Evolutionary conservation across 164 flowering plant species (phyloP).

Genomic region (Aristolochia contorta): DNA sequence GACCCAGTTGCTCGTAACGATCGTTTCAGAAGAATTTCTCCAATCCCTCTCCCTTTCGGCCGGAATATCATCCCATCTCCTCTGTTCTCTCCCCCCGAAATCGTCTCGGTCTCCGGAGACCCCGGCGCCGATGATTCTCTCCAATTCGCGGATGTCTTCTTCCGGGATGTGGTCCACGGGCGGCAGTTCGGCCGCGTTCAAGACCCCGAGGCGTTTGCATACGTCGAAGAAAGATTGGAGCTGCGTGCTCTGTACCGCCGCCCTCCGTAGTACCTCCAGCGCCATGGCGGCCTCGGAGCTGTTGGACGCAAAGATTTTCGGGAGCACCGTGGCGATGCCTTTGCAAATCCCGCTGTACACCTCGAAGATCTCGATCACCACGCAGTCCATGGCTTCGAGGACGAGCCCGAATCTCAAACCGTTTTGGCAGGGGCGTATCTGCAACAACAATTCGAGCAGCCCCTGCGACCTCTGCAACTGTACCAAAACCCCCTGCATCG

Average conservation of each 20-base stretch:
- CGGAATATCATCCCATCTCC: constrained; percentile 1
- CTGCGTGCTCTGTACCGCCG: constrained; percentile 36
- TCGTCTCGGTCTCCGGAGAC: no score
- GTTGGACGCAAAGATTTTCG: constrained; percentile 27
- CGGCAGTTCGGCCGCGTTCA: constrained; percentile 45
- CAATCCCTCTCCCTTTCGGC: constrained; percentile 9
- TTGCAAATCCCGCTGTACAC: constrained; percentile 51
- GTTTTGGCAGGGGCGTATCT: constrained; percentile 32
- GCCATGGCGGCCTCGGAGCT: constrained; percentile 44
- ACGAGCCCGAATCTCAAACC: constrained; percentile 23
- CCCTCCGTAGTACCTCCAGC: constrained; percentile 41
- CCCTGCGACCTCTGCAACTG: constrained; percentile 37
- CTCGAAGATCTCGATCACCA: constrained; percentile 60
- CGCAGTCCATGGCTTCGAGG: constrained; percentile 68
- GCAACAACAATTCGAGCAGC: constrained; percentile 50
- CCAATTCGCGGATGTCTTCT: constrained; percentile 55
- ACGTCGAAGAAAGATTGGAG: constrained; percentile 43
- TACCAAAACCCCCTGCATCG: constrained; percentile 3
- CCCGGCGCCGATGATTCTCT: constrained; percentile 36
- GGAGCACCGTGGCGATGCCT: constrained; percentile 39
- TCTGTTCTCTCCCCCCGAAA: no score
- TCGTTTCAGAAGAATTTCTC: constrained; percentile 18
- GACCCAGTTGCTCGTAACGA: constrained; percentile 58
- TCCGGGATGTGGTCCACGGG: constrained; percentile 40
- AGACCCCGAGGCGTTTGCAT: constrained; percentile 42